Percentiles rank a stretch among this genome's conserved stretches.
phyloP scores from a whole-genome alignment of 306 rosid species.

The Comarum palustre region DNA sequence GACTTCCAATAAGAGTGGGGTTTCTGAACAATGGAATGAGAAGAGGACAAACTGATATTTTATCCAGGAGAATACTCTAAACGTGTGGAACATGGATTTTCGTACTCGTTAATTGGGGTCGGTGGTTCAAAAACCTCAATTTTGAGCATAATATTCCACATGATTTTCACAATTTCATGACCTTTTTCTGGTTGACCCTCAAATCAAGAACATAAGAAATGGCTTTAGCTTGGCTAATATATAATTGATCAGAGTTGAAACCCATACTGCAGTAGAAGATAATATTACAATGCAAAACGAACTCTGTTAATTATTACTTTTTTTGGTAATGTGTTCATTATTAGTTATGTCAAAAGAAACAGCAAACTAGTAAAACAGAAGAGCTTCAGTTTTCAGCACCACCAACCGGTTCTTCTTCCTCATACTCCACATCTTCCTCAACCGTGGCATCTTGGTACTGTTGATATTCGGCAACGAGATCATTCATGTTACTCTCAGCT shows the following conservation, averaged over 20 bases:
- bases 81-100: constrained; percentile 28
- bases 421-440: constrained; percentile 44
- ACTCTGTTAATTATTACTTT: too few relatives aligned
- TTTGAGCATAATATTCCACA: neutral
- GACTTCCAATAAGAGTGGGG: neutral
- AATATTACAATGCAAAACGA: constrained; percentile 1
- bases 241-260: neutral
- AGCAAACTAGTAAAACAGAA: constrained; percentile 19
- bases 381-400: constrained; percentile 39
- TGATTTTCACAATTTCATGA: neutral
- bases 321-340: constrained; percentile 18
- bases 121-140: neutral
- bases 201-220: neutral
- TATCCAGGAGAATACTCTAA: neutral
- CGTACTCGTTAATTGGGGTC: neutral
- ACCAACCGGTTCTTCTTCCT: constrained; percentile 33
- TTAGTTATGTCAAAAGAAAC: constrained; percentile 32
- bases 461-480: constrained; percentile 74
- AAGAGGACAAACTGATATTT: neutral
- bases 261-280: neutral
- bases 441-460: constrained; percentile 66
- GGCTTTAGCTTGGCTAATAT: neutral
- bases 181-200: neutral
- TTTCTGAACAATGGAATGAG: neutral
- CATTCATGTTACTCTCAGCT: constrained; percentile 79